These are phyloP conservation scores for Claviceps capensis DNA, from an alignment of 2,329 filamentous ascomycete species.

Conservation along the genomic window DNA sequence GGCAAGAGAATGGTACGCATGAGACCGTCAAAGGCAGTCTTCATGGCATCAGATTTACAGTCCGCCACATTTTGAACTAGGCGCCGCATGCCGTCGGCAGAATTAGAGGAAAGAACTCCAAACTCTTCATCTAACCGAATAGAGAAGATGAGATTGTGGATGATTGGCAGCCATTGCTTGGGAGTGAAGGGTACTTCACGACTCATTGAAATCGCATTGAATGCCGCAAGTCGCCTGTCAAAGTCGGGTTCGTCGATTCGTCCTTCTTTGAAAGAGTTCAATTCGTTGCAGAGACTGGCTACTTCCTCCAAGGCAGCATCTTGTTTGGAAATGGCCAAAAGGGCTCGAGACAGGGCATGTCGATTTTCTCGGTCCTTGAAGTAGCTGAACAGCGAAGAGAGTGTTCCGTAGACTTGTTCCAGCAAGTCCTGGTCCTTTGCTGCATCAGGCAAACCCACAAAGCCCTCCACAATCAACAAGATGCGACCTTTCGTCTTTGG, in stretches of 20 bases:
- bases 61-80: slow-evolving; percentile 54
- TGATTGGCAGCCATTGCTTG: slow-evolving; percentile 71
- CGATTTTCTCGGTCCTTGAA: slow-evolving; percentile 74
- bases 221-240: slow-evolving; percentile 65
- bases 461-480: slow-evolving; percentile 66
- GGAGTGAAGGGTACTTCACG: slow-evolving; percentile 46
- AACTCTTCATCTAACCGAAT: slow-evolving; percentile 80
- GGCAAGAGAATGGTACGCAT: slow-evolving; percentile 56
- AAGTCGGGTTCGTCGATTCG: slow-evolving; percentile 82
- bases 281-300: slow-evolving; percentile 56
- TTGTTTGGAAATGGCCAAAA: slow-evolving; percentile 55
- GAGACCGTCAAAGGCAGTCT: slow-evolving; percentile 38
- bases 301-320: slow-evolving; percentile 47
- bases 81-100: slow-evolving; percentile 64
- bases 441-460: slow-evolving; percentile 50
- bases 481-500: slow-evolving; percentile 73
- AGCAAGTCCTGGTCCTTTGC: slow-evolving; percentile 33
- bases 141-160: slow-evolving; percentile 83
- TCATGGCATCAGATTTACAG: slow-evolving; percentile 19
- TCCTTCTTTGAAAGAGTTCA: slow-evolving; percentile 65
- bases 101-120: slow-evolving; percentile 65
- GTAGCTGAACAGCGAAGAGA: slow-evolving; percentile 76
- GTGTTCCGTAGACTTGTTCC: slow-evolving; percentile 54
- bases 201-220: slow-evolving; percentile 53
- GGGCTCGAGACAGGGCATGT: slow-evolving; percentile 56